Evolutionary conservation across 352 stramenopile species (phyloP).

Genomic region (Pythium aquatile): DNA sequence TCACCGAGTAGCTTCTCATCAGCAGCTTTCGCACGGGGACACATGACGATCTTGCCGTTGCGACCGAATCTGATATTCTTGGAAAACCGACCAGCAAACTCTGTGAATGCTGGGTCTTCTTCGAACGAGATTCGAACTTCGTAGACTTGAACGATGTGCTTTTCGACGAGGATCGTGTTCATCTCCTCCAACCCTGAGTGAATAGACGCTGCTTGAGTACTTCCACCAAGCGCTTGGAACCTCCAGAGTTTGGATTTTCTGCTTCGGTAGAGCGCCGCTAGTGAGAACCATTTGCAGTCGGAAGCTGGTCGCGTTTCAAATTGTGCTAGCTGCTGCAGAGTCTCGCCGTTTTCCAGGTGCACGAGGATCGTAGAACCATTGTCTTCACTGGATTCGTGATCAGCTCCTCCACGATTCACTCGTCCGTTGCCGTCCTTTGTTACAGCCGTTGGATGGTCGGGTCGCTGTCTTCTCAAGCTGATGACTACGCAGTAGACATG

Average conservation of each 20-base stretch:
- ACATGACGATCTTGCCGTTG: conserved; percentile 51
- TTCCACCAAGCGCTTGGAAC: conserved; percentile 45
- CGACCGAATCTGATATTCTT: conserved; percentile 65
- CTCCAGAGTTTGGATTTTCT: conserved; percentile 49
- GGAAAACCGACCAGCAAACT: conserved; percentile 45
- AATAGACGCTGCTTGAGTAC: conserved; percentile 44
- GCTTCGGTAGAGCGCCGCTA: conserved; percentile 52
- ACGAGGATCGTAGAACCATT: conserved; percentile 13
- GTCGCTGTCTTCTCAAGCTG: conserved; percentile 36
- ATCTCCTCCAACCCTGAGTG: conserved; percentile 50
- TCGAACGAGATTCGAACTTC: conserved; percentile 46
- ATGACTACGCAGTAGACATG: conserved; percentile 59
- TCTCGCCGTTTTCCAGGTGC: conserved; percentile 57
- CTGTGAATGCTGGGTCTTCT: conserved; percentile 28
- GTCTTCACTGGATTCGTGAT: not conserved
- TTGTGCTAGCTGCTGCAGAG: conserved; percentile 41
- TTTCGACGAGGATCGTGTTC: conserved; percentile 44
- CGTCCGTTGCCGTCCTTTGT: not conserved
- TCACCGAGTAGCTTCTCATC: not conserved
- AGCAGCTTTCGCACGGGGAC: conserved; percentile 14
- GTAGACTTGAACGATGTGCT: conserved; percentile 61
- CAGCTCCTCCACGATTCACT: conserved; percentile 40
- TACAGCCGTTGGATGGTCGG: not conserved
- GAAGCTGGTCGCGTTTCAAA: conserved; percentile 37
- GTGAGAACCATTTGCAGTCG: conserved; percentile 47